phyloP scores from a whole-genome alignment of 1,284 basidiomycete genomes.

The Coniophora puteana region DNA sequence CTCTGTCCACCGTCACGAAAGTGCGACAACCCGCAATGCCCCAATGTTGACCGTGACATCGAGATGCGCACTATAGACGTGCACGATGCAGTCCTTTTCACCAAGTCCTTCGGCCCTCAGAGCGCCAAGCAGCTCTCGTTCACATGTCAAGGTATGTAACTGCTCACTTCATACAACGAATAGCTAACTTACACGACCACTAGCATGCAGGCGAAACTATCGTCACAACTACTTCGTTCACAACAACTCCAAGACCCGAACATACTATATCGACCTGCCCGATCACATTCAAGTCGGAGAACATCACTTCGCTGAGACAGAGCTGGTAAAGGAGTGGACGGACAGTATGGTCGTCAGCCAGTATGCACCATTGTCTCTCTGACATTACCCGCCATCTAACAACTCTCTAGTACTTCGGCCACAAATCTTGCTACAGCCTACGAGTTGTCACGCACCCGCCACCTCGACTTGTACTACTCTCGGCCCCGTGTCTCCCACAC shows the following conservation, averaged over 20 bases:
- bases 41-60: no score
- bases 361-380: not conserved
- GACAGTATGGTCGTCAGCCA: not conserved
- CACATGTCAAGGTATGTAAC: no score
- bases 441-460: not conserved
- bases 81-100: no score
- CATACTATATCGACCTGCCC: not conserved
- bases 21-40: no score
- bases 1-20: no score
- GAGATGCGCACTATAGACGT: no score
- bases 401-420: not conserved
- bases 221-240: not conserved
- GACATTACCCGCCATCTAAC: not conserved
- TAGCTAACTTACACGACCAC: not conserved
- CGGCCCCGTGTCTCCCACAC: no score
- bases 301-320: not conserved
- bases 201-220: not conserved
- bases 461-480: not conserved
- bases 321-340: not conserved
- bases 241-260: no score
- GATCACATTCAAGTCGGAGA: not conserved
- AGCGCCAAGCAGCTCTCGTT: no score
- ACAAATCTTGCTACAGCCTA: not conserved
- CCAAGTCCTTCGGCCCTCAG: no score
- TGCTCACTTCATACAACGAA: no score